Base-by-base conservation (phyloP, 176 grass and related monocot genomes). In the Eremochloa ophiuroides region DNA sequence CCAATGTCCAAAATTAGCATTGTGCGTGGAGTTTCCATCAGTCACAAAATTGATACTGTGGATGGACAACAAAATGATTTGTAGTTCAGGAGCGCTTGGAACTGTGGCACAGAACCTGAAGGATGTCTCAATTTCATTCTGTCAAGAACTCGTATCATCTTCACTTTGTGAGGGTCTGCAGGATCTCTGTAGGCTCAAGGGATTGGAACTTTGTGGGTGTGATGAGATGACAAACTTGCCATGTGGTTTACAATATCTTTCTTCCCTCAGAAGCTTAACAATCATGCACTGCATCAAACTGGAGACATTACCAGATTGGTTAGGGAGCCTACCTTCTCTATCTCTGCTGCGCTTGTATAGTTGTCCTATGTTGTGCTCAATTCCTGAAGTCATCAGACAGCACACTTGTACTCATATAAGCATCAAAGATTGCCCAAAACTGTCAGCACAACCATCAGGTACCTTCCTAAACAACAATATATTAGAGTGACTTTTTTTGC, bases 301-400 rank as follows among this genome's bases (percentile, higher is more conserved):
- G 29, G 42, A 58, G 65, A 40, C 46, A 20, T 20, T 80, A 80
- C 78, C 78, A 56, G 78, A 69, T 56, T 80, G 78, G 78, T 68
- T 80, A 3, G 33, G 69, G 8, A 58, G 14, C 4, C 46, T 41
- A 41, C 15, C 64, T 40, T 80, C 8, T 26, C 31, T 80, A 68
- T 22, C 77, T 80, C 4, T 68, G 30, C 14, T 80, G 30, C 20
- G 42, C 12, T 14, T 44, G 42, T 44, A 44, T 44, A 2, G 0
- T 44, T 44, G 42, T 14, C 42, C 42, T 44, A 14, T 44, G 12
- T 44, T 44, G 42, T 44, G 9, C 17, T 80, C 12, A 1, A 53
- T 80, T 51, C 62, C 77, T 39, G 6, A 22, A 65, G 28, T 28
- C 28, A 13, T 65, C 17, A 18, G 28, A 34, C 40, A 33, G 8